Base-by-base conservation (phyloP, 768 basidiomycete genomes). In the Udeniomyces megalosporus region DNA sequence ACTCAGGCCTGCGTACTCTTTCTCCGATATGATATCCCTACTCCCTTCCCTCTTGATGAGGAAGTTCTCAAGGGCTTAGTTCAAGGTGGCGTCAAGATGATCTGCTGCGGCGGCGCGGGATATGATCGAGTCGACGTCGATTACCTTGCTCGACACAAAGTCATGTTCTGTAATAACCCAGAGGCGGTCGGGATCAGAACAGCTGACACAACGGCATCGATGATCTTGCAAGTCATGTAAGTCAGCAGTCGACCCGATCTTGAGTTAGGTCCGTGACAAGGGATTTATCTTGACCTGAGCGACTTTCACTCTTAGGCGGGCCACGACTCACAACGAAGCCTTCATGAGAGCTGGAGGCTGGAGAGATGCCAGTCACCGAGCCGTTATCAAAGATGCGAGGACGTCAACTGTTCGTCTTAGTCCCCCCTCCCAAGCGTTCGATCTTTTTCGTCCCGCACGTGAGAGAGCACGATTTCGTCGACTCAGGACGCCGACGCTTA, bases 121-220 rank as follows among this genome's bases (percentile, higher is more conserved):
- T 42, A 42, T 42, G 38, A 46, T 20, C 46, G 42, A 54, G 71
- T 75, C 38, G 73, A 75, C 61, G 66, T 74, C 29, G 67, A 72
- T 3, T 74, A 65, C 53, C 62, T 75, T 8, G 71, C 71, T 26
- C 53, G 57, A n/a, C 62, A 65, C 45, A 56, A 64, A 32, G 65
- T 61, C 15, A 60, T 60, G 55, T 70, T 69, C 34, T 67, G 67
- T 42, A 71, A 71, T 48, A 61, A 65, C 5, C 70, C 70, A n/a
- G 31, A 28, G 1, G 60, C 56, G 4, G 68, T 71, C 29, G 70
- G 70, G 2, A 38, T 61, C 24, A 60, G 70, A 7, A 71, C 70
- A 17, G 70, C 70, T 0, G 68, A 71, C 35, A 62, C 67, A 20
- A 67, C 69, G 5, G 31, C 66, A 6, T 51, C 60, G 22, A 57